phyloP scores from a whole-genome alignment of 2,329 filamentous ascomycete genomes.

The Clathrospora elynae region DNA sequence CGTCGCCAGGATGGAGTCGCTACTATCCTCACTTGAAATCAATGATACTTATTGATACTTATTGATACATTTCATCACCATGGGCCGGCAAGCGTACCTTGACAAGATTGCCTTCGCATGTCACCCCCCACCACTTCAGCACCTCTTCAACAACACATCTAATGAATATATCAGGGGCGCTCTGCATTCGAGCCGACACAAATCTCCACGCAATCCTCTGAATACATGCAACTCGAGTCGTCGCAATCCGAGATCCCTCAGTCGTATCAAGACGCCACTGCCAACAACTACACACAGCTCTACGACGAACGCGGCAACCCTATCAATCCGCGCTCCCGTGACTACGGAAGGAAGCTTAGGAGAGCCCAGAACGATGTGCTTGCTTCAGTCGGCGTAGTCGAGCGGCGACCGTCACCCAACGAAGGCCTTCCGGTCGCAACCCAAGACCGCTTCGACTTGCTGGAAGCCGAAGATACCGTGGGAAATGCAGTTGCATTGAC shows the following conservation, averaged over 20 bases:
- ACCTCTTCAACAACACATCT: constrained; percentile 14
- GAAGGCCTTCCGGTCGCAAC: constrained; percentile 35
- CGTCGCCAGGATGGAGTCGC: neutral
- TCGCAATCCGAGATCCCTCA: constrained; percentile 31
- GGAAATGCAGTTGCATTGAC: constrained; percentile 35
- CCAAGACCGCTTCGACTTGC: constrained; percentile 33
- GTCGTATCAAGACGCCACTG: constrained; percentile 28
- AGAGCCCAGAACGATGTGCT: constrained; percentile 56
- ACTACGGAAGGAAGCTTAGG: constrained; percentile 49
- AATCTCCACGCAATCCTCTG: constrained; percentile 25
- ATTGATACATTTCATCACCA: constrained; percentile 8
- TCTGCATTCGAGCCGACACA: constrained; percentile 49
- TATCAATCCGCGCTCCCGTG: constrained; percentile 49
- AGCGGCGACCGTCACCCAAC: constrained; percentile 42
- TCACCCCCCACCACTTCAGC: constrained; percentile 9
- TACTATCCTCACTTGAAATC: neutral
- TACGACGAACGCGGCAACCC: constrained; percentile 55
- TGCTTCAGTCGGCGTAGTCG: constrained; percentile 55
- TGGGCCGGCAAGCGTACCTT: constrained; percentile 48
- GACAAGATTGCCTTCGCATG: constrained; percentile 47
- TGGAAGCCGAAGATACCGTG: constrained; percentile 39
- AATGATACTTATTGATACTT: neutral
- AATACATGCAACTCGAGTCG: constrained; percentile 37
- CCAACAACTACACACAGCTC: constrained; percentile 44
- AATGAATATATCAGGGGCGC: constrained; percentile 43